Base-by-base conservation (phyloP, 1,284 basidiomycete species). In the Rhodotorula sp. region DNA sequence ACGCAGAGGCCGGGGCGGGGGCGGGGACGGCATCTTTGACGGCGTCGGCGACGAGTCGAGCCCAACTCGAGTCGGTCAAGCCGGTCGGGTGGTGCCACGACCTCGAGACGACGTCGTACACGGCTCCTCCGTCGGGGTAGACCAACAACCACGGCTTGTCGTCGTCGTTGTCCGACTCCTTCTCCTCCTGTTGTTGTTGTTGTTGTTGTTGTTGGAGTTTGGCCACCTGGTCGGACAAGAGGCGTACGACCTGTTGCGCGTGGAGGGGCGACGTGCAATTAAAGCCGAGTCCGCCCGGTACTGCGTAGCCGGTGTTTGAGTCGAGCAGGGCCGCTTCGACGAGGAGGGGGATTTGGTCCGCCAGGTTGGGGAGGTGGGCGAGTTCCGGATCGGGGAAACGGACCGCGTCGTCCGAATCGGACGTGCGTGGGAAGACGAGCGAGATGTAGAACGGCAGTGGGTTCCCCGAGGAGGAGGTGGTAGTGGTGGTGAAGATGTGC, bases 81-180 rank as follows among this genome's bases (percentile, higher is more conserved):
- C 74, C 74, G 18, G 54, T 42, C 4, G 71, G 74, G 55, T 69
- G 66, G 20, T 57, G 46, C 74, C 74, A 75, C n/a, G 71, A 53
- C 7, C 70, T 64, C 24, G 69, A 56, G 30, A 57, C 29, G 54
- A 75, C 74, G 37, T 69, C 67, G 66, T 75, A 75, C 22, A 70
- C 66, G 3, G 71, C 62, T 7, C 74, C 74, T 60, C 74, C 74
- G 33, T 75, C 74, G 18, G 74, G 74, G 58, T 75, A 75, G n/a
- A 75, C 54, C 18, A 73, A 60, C 49, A 75, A 58, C 65, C 68
- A 75, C 5, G 74, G 74, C 33, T 59, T 62, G 15, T 45, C 24
- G 6, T 30, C 29, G 14, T 22, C 18, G 14, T 6, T 3, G 18
- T 17, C 51, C 51, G 20, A 4, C 24, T 53, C 51, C 24, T 4